Base-by-base conservation (phyloP, 2,329 filamentous ascomycete genomes). In the Pleomassaria siparia region DNA sequence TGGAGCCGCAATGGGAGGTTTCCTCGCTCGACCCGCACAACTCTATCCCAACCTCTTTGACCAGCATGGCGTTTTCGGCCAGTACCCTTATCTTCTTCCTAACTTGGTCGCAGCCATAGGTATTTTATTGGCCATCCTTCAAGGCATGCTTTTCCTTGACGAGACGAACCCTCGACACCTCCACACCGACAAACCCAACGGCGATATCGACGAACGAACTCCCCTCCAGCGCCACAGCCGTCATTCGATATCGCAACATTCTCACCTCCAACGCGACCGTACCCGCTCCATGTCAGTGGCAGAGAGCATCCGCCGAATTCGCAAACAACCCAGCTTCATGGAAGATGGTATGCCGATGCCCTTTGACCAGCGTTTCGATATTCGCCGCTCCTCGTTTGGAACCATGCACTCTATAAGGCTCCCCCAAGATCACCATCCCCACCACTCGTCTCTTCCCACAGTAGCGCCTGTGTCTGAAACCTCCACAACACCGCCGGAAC, bases 31-130 rank as follows among this genome's bases (percentile, higher is more conserved):
- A 57, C 91, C 92, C 20, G 81, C 85, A 49, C 74, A 81, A 32
- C 84, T 84, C 24, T 95, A 87, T 70, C 91, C 92, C n/a, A 71
- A 76, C 26, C 40, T 80, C 0, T 94, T 96, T 63, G 82, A 87
- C 35, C 64, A 75, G 16, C 78, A 81, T 47, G 82, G 87, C 47
- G 59, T 95, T 18, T 96, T 96, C 68, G 84, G 83, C 41, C 80
- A 71, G 25, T 94, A 88, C 64, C 92, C 92, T 11, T 97, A 94
- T 64, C 82, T 96, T 8, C 80, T 97, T 6, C 91, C 92, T 21
- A 96, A 96, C 69, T 72, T 96, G 13, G 80, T 96, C 46, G 96
- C 91, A 70, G 86, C 88, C 21, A 72, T 74, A 24, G 77, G 96
- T 49, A 83, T 96, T 54, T 70, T 92, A 25, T 63, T 89, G 46